These are phyloP conservation scores for Holtermannia corniformis DNA, from an alignment of 768 basidiomycete species.

Conservation along the genomic window DNA sequence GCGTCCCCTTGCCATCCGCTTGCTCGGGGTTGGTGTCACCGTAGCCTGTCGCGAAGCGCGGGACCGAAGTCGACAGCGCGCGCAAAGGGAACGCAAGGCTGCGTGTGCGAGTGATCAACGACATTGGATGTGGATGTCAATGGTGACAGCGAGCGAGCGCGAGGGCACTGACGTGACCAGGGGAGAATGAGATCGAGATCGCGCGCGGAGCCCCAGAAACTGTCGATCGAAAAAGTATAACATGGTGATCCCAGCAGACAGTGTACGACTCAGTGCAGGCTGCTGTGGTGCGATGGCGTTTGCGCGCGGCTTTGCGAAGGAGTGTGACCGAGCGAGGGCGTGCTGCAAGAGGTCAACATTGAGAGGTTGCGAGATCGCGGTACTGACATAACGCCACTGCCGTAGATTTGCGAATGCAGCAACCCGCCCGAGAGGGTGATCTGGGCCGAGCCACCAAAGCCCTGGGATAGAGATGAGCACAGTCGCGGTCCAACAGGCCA, in stretches of 20 bases:
- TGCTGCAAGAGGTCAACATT: neutral
- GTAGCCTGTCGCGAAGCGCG: constrained; percentile 25
- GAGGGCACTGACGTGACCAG: no score
- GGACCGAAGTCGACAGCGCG: constrained; percentile 2
- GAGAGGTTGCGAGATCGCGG: neutral
- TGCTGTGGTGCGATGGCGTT: neutral
- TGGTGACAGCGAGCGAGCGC: no score
- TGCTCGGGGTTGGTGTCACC: constrained; percentile 33
- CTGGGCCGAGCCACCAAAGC: constrained; percentile 32
- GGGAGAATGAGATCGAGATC: neutral
- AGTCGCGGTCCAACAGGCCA: no score
- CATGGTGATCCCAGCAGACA: no score
- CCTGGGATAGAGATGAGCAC: no score
- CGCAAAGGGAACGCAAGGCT: neutral
- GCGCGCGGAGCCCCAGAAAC: neutral
- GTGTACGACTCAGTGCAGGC: neutral
- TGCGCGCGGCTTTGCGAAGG: neutral
- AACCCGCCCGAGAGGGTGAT: constrained; percentile 32
- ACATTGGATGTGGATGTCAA: neutral
- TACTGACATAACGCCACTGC: constrained; percentile 38
- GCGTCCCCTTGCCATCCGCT: constrained; percentile 19
- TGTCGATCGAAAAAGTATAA: no score
- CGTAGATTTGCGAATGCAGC: constrained; percentile 30
- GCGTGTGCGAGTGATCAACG: neutral
- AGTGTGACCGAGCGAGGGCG: neutral